Evolutionary conservation across 2,329 filamentous ascomycete genomes (phyloP), one percentile per base, ranked within the genome.

Genomic region (Rosellinia necatrix): DNA sequence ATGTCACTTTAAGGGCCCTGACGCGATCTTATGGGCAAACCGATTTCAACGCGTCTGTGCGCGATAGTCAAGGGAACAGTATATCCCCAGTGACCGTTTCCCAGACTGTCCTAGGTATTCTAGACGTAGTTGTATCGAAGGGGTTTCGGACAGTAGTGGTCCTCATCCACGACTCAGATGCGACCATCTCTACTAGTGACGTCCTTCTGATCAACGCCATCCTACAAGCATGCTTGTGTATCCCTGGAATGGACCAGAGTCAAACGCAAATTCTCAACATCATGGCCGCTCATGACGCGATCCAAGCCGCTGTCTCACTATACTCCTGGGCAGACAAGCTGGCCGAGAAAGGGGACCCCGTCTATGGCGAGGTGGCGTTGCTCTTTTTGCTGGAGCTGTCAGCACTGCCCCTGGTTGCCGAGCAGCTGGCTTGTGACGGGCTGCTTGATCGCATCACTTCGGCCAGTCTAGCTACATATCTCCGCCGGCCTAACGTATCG

Each of bases 301-400:
- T 91, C 41, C 89, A 93, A 66, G 89, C 92, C 58, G 92, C 92
- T 0, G 87, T 88, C 5, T 91, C 90, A 29, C 81, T 99, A 4
- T 97, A 93, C 74, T 96, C 92, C 0, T 99, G 94, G 94, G 85
- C 93, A 3, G 92, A 97, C 71, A 86, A 88, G 63, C 81, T 97
- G 21, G 83, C 88, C 0, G 81, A 88, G 30, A 83, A 88, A 53
- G 85, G 87, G 24, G 93, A 97, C 69, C 93, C 94, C 0, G 79
- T 97, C 25, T 97, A 97, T 71, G 94, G 92, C 61, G 92, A 97
- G 70, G 83, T 97, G n/a, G 90, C 90, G 66, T 82, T 96, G 35
- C 81, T 92, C 22, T 96, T 97, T 73, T 81, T 99, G 12, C 84
- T 96, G 19, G 90, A 96, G 64, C 81, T 99, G 10, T 96, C 92